Base-by-base conservation (phyloP, 495 filamentous ascomycete genomes). In the Haplographium delicatum region DNA sequence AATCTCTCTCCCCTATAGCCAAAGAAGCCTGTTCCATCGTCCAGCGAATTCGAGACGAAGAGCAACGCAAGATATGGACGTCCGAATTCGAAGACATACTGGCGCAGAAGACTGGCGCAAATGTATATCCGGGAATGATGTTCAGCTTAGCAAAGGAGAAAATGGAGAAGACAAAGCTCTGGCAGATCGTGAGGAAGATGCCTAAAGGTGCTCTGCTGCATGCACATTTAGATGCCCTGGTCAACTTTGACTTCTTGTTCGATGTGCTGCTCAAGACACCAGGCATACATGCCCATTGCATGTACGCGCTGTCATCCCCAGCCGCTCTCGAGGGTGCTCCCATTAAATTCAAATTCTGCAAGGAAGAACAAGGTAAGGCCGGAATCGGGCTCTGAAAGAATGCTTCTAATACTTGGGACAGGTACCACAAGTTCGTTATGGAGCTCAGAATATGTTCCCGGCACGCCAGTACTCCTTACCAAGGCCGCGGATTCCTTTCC, bases 131-230 rank as follows among this genome's bases (percentile, higher is more conserved):
- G 1, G 89, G 91, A 1, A 91, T 94, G 79, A 90, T 91, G 84
- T 95, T 95, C 59, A 79, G 75, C 7, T 71, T 89, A 20, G 88
- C 88, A 51, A 89, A 86, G 63, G 75, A 81, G 19, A 73, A 79
- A 8, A 89, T 95, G 81, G 86, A 91, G 63, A 72, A 73, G 54
- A 90, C 86, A 5, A 83, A 82, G 58, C 73, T 96, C 8, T 97
- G 89, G 88, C 76, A 78, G 53, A 93, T 96, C 46, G 78, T 96
- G 3, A 74, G 82, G 41, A 75, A 69, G 35, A 86, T 98, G 86
- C 93, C 93, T 18, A 97, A 98, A 62, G 93, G 93, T 3, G 81
- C 86, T 4, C 74, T 97, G 7, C 66, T 97, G 45, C 91, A 96
- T 68, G 86, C 89, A 5, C 89, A 96, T 67, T 65, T 93, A 45